Base-by-base conservation (phyloP, 2,329 filamentous ascomycete genomes). In the Coleophoma eucalyptorum region DNA sequence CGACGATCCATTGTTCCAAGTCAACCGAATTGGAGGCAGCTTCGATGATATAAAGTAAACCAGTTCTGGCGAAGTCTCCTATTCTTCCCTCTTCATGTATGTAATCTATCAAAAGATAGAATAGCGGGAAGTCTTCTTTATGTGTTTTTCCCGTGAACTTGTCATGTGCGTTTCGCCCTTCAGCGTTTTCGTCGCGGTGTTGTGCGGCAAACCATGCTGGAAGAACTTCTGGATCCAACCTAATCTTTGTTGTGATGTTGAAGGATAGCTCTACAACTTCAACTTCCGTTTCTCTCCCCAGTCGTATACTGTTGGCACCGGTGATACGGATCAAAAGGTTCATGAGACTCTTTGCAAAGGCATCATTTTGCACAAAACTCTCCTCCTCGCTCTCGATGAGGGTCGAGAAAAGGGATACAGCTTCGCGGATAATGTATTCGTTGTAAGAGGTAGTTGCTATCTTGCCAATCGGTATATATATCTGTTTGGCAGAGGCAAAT, bases 361-460 rank as follows among this genome's bases (percentile, higher is more conserved):
- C 79, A 32, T 86, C 81, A 63, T 89, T 95, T 64, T 95, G 89
- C 44, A 97, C 83, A 63, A 97, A 95, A 34, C 91, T 90, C 66
- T 97, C 94, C 71, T 97, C 92, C 69, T 97, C 94, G 67, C 91
- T 94, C 70, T 99, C 94, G 62, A 97, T 89, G 56, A 99, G 79
- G 15, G 90, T 91, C 51, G 90, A 90, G 69, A 97, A 97, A 65
- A 97, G 85, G 38, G 86, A 76, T 35, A 96, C 87, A 21, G 89
- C 88, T 64, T 93, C 89, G 57, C 87, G 85, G 59, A 97, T 87
- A 63, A 97, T 86, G 64, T 83, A 86, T 62, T 95, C 88, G 68
- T 96, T 89, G 67, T 90, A 87, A 32, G 89, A 91, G 0, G 87
- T 86, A 2, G 89, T 84, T 3, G 92, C 91, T 59, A 97, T 91